Evolutionary conservation across 2,329 filamentous ascomycete genomes (phyloP).

Genomic region (Cercospora zeina): DNA sequence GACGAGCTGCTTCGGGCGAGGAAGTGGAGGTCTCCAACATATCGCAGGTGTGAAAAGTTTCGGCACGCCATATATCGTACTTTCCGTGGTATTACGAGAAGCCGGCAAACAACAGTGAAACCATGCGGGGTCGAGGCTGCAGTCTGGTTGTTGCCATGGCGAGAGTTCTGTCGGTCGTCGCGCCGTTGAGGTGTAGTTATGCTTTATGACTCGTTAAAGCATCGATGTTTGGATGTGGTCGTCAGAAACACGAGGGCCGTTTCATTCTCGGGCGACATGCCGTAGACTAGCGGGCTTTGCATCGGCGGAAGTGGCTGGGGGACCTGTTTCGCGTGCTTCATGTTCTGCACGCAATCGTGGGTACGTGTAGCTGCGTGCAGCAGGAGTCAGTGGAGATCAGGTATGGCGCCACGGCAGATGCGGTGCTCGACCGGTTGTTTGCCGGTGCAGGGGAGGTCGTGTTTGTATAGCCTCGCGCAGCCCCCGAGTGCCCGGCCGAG

Average conservation of each 20-base stretch:
- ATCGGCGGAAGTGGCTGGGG: neutral
- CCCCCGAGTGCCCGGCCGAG: neutral
- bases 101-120: neutral
- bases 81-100: neutral
- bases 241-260: neutral
- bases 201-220: neutral
- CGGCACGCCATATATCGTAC: neutral
- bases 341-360: slow-evolving; percentile 1
- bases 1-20: neutral
- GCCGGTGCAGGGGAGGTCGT: neutral
- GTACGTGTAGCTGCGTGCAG: neutral
- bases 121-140: neutral
- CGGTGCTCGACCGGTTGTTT: slow-evolving; percentile 4
- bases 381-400: slow-evolving; percentile 1
- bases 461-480: slow-evolving; percentile 1
- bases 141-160: slow-evolving; percentile 9
- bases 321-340: neutral
- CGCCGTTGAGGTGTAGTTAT: neutral
- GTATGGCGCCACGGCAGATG: neutral
- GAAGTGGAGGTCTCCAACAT: neutral
- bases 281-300: neutral
- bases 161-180: neutral
- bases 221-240: neutral
- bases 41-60: neutral
- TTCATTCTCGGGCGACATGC: slow-evolving; percentile 1